These are phyloP conservation scores for Hordeum marinum DNA, from an alignment of 176 grass and related monocot species.

Conservation along the genomic window DNA sequence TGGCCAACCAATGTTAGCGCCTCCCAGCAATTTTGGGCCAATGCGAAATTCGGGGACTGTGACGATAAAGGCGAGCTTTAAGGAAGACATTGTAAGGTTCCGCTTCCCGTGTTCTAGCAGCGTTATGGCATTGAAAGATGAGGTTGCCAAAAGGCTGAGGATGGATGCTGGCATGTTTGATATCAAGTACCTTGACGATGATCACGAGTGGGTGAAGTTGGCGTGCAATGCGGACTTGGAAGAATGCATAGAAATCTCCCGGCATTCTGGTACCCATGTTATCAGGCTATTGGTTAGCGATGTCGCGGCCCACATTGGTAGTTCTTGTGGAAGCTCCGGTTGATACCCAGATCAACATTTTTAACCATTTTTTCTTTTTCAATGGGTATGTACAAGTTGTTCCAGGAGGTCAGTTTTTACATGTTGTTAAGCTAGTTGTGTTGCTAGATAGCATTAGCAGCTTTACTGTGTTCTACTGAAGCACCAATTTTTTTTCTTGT, in stretches of 20 bases:
- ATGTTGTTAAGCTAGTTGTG: conserved; percentile 23
- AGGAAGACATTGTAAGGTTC: conserved; percentile 87
- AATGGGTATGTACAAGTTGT: conserved; percentile 14
- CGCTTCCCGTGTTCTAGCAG: conserved; percentile 48
- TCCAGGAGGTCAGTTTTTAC: conserved; percentile 4
- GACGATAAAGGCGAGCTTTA: conserved; percentile 87
- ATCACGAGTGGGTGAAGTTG: conserved; percentile 92
- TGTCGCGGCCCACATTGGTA: conserved; percentile 46
- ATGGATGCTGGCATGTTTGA: conserved; percentile 78
- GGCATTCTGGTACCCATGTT: conserved; percentile 55
- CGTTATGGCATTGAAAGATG: conserved; percentile 52
- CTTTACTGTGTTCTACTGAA: conserved; percentile 28
- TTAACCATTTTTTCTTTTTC: not conserved
- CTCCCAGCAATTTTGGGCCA: conserved; percentile 26
- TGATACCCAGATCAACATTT: conserved; percentile 14
- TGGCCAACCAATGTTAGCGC: conserved; percentile 27
- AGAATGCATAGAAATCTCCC: conserved; percentile 82
- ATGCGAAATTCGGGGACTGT: conserved; percentile 51
- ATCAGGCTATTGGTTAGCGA: conserved; percentile 75
- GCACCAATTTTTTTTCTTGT: conserved; percentile 28
- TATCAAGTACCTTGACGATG: conserved; percentile 93
- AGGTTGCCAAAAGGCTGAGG: conserved; percentile 67
- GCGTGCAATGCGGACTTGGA: conserved; percentile 78
- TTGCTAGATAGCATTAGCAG: conserved; percentile 47
- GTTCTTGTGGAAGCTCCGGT: conserved; percentile 81